Evolutionary conservation across 331 rosid species (phyloP), one percentile per base, ranked within the genome.

Genomic region (Cydonia oblonga): DNA sequence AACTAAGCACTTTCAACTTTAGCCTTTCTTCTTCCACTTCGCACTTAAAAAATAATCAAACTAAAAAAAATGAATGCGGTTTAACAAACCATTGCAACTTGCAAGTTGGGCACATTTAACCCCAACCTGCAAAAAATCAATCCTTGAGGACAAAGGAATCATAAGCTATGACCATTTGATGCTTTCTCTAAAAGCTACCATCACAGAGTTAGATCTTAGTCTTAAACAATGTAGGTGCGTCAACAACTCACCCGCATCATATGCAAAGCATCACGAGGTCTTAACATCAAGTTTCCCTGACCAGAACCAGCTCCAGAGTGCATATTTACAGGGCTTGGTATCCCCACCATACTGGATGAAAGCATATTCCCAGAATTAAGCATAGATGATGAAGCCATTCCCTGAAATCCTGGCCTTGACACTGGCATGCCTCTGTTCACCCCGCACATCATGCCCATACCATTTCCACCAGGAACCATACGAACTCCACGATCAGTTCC

Each of bases 401-500:
- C 99, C 79, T 81, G 96, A 76, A 86, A 90, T 28, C 93, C 99
- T 14, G 97, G 96, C 89, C 97, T 91, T 63, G 96, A 67, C 64
- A 80, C 79, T 62, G 96, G 80, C 79, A 86, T 69, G 87, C 80
- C 76, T 79, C 99, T 87, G 79, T 80, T 95, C 79, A 90, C 82
- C 75, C 97, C 96, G 75, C 92, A 72, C 87, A 95, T 81, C 88
- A 88, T 79, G 73, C 96, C 96, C 86, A 87, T 73, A 71, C 90
- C 90, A 88, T 87, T 91, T 78, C 89, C 97, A 61, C 96, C 89
- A 54, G 97, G 80, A 70, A 91, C 80, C 82, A 96, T 75, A 23
- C 96, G 90, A 57, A 86, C 97, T 68, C 96, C 92, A 29, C 93
- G 97, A 72, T 95, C 99, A 84, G 82, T 78, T 82, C 96, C 99